Percentiles rank a stretch among this genome's conserved stretches.
phyloP scores from a whole-genome alignment of 108 stramenopile genomes.

The Fragilariopsis cylindrus region DNA sequence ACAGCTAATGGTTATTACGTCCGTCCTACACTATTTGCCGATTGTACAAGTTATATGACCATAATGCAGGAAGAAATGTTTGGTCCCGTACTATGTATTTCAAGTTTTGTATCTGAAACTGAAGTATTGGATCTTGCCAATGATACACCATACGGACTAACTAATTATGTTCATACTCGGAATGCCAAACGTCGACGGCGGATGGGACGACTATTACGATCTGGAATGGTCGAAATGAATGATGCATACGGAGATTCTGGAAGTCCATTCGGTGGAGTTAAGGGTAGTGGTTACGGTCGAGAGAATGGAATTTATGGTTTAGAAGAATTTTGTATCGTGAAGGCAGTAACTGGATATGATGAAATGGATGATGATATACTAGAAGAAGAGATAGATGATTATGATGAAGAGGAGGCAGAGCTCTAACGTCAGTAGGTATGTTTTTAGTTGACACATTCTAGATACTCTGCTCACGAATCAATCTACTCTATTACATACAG shows the following conservation, averaged over 20 bases:
- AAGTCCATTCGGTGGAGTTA: constrained; percentile 50
- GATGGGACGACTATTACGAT: constrained; percentile 21
- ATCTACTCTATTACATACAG: not conserved
- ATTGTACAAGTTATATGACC: constrained; percentile 49
- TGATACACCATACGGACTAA: constrained; percentile 73
- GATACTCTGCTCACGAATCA: not conserved
- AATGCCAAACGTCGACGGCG: constrained; percentile 14
- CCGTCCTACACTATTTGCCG: constrained; percentile 52
- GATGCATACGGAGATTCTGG: constrained; percentile 31
- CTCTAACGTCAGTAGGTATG: not conserved
- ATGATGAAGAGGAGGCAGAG: not conserved
- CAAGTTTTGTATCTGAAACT: constrained; percentile 56
- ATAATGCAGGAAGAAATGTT: constrained; percentile 69
- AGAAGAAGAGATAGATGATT: not conserved
- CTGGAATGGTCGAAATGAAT: constrained; percentile 38
- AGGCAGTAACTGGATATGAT: constrained; percentile 23
- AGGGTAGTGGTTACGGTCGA: constrained; percentile 49
- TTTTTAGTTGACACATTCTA: too few species aligned
- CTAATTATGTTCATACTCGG: constrained; percentile 47
- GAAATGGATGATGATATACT: not conserved
- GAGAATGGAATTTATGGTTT: constrained; percentile 46
- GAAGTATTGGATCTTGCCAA: constrained; percentile 78
- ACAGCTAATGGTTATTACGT: constrained; percentile 48
- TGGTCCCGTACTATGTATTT: constrained; percentile 60
- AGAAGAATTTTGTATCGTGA: constrained; percentile 31